Conservation (phyloP, 176 grass and related monocot genomes). For the Lolium rigidum region DNA sequence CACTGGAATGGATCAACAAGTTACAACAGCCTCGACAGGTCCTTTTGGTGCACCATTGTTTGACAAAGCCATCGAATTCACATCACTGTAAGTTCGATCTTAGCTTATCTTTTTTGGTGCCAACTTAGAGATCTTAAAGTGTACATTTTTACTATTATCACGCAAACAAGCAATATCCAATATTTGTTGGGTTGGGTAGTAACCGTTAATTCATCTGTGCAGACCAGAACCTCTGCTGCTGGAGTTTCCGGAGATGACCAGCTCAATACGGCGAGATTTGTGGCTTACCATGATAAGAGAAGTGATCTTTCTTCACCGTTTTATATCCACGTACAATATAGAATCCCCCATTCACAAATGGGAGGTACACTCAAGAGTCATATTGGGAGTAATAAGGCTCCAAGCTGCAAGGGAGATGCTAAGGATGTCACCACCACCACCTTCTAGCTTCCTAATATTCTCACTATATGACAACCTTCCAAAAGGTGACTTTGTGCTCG, state of each 20-base stretch:
- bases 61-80: conserved; percentile 82
- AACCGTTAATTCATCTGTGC: conserved; percentile 40
- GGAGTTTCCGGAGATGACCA: conserved; percentile 91
- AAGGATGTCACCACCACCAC: conserved; percentile 72
- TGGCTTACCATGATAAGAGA: conserved; percentile 91
- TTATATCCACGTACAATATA: conserved; percentile 67
- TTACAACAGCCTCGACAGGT: conserved; percentile 79
- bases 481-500: conserved; percentile 86
- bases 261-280: conserved; percentile 85
- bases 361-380: conserved; percentile 74
- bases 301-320: conserved; percentile 72
- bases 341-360: conserved; percentile 66
- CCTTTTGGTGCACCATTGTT: conserved; percentile 91
- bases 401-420: conserved; percentile 91
- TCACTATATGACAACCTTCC: conserved; percentile 76
- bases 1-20: conserved; percentile 61
- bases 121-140: too few species aligned
- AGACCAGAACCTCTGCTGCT: conserved; percentile 87
- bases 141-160: too few species aligned
- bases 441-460: conserved; percentile 81
- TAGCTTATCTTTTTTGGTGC: not conserved
- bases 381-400: conserved; percentile 85
- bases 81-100: conserved; percentile 69
- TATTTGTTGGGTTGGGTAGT: conserved; percentile 9
- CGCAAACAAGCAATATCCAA: not conserved